phyloP scores from a whole-genome alignment of 1,139 yeast species.

The Lodderomyces beijingensis region DNA sequence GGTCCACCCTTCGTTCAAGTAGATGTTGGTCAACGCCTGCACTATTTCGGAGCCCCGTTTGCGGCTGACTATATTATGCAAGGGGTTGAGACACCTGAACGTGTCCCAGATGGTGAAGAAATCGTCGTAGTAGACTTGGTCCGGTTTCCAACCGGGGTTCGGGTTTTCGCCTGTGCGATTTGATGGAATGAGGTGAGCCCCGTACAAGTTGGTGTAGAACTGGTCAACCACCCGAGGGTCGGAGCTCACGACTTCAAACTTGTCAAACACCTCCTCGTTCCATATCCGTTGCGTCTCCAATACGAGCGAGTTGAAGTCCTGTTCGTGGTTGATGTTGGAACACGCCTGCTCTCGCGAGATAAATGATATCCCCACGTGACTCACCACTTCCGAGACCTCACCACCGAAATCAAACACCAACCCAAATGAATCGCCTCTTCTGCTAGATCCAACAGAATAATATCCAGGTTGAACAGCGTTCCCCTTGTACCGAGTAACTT shows the following conservation, averaged over 20 bases:
- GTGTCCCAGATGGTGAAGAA: slow-evolving; percentile 41
- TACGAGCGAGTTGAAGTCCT: slow-evolving; percentile 19
- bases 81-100: slow-evolving; percentile 31
- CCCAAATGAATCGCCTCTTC: slow-evolving; percentile 18
- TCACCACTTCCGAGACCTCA: slow-evolving; percentile 10
- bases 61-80: slow-evolving; percentile 26
- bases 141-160: slow-evolving; percentile 17
- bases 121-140: slow-evolving; percentile 32
- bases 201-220: slow-evolving; percentile 30
- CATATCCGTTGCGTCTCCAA: slow-evolving; percentile 20
- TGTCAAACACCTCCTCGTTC: slow-evolving; percentile 24
- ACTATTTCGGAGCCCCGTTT: slow-evolving; percentile 28
- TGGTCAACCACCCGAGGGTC: slow-evolving; percentile 16
- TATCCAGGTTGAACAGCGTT: slow-evolving; percentile 3
- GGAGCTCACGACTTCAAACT: slow-evolving; percentile 14
- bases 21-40: slow-evolving; percentile 25
- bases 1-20: slow-evolving; percentile 31
- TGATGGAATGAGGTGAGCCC: slow-evolving; percentile 31
- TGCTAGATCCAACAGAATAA: slow-evolving; percentile 4
- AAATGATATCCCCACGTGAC: slow-evolving; percentile 33
- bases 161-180: slow-evolving; percentile 36
- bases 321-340: slow-evolving; percentile 16
- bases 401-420: slow-evolving; percentile 19
- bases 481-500: slow-evolving; percentile 2
- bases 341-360: slow-evolving; percentile 28